These are phyloP conservation scores for Aschersonia sp. DNA, from an alignment of 2,329 filamentous ascomycete species.

Conservation along the genomic window DNA sequence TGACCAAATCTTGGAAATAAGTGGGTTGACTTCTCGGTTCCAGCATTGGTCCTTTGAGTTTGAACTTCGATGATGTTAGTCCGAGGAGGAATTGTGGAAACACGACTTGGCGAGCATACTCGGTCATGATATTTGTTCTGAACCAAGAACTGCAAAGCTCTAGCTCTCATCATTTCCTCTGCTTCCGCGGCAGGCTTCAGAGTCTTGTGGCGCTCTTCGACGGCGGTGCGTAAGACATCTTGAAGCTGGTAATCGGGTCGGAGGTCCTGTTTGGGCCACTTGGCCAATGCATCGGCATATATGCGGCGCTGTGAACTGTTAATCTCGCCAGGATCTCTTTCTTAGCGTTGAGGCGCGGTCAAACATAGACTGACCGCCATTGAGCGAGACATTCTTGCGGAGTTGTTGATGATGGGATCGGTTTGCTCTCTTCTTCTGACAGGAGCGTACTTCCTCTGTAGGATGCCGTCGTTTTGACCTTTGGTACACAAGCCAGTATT, in stretches of 20 bases:
- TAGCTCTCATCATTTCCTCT: slow-evolving; percentile 39
- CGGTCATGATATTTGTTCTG: slow-evolving; percentile 43
- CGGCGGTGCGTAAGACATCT: slow-evolving; percentile 30
- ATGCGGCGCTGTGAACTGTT: slow-evolving; percentile 16
- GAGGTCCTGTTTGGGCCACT: slow-evolving; percentile 50
- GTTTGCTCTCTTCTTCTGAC: too few species aligned
- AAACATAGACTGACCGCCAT: slow-evolving; percentile 13
- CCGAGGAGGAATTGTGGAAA: neutral
- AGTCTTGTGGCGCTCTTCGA: slow-evolving; percentile 19
- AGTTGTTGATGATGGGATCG: neutral
- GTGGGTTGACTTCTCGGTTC: slow-evolving; percentile 47
- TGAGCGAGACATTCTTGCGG: slow-evolving; percentile 16
- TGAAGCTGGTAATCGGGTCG: slow-evolving; percentile 50
- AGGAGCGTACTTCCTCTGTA: too few species aligned
- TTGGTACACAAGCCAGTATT: too few species aligned
- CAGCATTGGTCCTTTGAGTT: slow-evolving; percentile 33
- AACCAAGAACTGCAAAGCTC: slow-evolving; percentile 44
- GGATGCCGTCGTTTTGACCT: too few species aligned
- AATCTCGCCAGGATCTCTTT: neutral
- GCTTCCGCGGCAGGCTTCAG: slow-evolving; percentile 24
- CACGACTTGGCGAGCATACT: slow-evolving; percentile 21
- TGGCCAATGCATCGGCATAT: slow-evolving; percentile 25
- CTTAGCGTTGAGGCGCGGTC: neutral
- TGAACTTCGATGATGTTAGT: slow-evolving; percentile 14
- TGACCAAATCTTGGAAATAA: slow-evolving; percentile 46